Conservation (phyloP, 495 filamentous ascomycete species). For the Pyrenula aspistea region DNA sequence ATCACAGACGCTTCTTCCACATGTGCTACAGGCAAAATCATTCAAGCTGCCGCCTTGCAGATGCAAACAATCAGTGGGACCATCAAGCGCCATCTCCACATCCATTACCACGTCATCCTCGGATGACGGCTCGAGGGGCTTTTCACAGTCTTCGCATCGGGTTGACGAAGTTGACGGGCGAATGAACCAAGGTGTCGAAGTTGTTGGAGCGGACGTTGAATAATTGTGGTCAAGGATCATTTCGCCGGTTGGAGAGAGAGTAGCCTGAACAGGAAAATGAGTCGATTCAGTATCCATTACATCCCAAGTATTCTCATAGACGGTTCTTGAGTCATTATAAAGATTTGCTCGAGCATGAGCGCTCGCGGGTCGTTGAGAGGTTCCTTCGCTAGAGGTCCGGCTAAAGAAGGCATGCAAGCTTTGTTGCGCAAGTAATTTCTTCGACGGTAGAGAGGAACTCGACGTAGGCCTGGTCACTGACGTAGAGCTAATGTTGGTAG, state of each 20-base stretch:
- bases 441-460: not conserved
- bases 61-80: not conserved
- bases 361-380: not conserved
- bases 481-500: not conserved
- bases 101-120: slow-evolving; percentile 8
- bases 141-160: not conserved
- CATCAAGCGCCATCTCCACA: not conserved
- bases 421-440: not conserved
- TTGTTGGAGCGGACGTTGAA: not conserved
- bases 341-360: not conserved
- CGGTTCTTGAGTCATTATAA: not conserved
- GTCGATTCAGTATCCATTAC: not conserved
- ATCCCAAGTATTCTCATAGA: not conserved
- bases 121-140: slow-evolving; percentile 6
- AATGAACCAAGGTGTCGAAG: not conserved
- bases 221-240: not conserved
- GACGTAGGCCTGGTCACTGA: slow-evolving; percentile 10
- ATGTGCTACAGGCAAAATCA: slow-evolving; percentile 5
- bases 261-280: not conserved
- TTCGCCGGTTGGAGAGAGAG: not conserved
- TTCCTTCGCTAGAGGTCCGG: not conserved
- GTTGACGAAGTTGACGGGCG: not conserved
- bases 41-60: not conserved
- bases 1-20: slow-evolving; percentile 10
- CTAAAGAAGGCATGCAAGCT: not conserved